Percentiles rank a stretch among this genome's conserved stretches.
Conservation (phyloP, 768 basidiomycete species). For the Lentinula sp. region DNA sequence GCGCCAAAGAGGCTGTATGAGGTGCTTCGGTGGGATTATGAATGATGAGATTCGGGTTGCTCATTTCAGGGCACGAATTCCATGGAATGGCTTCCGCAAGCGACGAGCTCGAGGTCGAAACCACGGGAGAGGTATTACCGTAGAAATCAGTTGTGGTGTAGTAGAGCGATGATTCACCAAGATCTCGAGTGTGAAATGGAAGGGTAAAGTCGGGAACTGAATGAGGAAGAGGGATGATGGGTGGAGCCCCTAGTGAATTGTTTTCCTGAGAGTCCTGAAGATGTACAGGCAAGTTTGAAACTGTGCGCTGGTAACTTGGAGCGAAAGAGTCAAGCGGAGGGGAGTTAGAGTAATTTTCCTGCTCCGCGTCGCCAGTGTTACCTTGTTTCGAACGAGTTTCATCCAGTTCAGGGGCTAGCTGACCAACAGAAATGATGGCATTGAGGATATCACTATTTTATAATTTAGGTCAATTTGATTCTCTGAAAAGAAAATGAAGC, state of each 20-base stretch:
- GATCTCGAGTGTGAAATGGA: not conserved
- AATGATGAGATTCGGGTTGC: not conserved
- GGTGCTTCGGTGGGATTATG: not conserved
- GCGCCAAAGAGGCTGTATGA: not conserved
- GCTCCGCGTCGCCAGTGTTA: not conserved
- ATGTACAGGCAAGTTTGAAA: not conserved
- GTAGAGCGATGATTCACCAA: not conserved
- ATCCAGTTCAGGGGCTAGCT: not conserved
- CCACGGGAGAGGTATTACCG: not conserved
- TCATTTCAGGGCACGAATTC: not conserved
- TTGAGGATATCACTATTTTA: not conserved
- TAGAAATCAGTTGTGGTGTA: not conserved
- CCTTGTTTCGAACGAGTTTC: not conserved
- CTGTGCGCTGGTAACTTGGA: not conserved
- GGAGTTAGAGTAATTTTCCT: not conserved
- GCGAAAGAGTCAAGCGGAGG: not conserved
- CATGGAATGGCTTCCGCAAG: not conserved
- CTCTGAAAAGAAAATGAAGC: conserved; percentile 10
- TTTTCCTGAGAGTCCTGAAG: not conserved
- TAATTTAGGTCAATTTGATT: not conserved
- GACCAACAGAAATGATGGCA: not conserved
- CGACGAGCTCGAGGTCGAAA: not conserved
- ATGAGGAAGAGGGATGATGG: not conserved
- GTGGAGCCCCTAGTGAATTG: not conserved
- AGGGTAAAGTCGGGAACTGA: not conserved